Conservation (phyloP, 805 yeast genomes). For the Pichia ethanolica region DNA sequence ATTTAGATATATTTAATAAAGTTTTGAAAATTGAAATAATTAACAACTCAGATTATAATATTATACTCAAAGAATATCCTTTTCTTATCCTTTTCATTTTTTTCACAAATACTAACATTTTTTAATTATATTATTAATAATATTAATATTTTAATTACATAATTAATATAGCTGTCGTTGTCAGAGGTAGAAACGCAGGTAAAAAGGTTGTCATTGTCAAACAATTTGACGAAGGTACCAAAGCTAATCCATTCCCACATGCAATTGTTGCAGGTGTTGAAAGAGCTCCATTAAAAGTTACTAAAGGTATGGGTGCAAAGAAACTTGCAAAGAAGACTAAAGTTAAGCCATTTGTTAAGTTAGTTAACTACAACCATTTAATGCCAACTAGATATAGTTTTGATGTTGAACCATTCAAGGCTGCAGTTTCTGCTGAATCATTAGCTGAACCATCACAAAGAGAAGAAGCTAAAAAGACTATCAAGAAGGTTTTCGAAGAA, state of each 20-base stretch:
- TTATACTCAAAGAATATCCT: no score
- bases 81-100: no score
- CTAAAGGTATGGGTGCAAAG: slow-evolving; percentile 93
- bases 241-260: slow-evolving; percentile 97
- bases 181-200: slow-evolving; percentile 99
- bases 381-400: slow-evolving; percentile 99
- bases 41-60: no score
- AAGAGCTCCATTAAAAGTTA: slow-evolving; percentile 95
- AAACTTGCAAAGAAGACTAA: slow-evolving; percentile 94
- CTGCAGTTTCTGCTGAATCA: slow-evolving; percentile 86
- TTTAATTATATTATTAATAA: neutral
- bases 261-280: slow-evolving; percentile 99
- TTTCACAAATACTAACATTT: slow-evolving; percentile 1
- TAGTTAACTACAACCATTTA: slow-evolving; percentile 98
- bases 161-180: slow-evolving; percentile 73
- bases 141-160: no score
- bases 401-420: slow-evolving; percentile 93
- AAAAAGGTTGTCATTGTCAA: slow-evolving; percentile 98
- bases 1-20: no score
- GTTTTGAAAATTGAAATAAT: no score
- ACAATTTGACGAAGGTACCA: slow-evolving; percentile 98
- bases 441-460: slow-evolving; percentile 96
- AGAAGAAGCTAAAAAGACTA: slow-evolving; percentile 97
- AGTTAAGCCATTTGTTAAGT: slow-evolving; percentile 98
- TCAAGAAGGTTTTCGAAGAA: slow-evolving; percentile 98